Percentiles rank a stretch among this genome's conserved stretches.
Evolutionary conservation across 176 grass and related monocot genomes (phyloP).

Genomic region (Rhynchospora tenuis): DNA sequence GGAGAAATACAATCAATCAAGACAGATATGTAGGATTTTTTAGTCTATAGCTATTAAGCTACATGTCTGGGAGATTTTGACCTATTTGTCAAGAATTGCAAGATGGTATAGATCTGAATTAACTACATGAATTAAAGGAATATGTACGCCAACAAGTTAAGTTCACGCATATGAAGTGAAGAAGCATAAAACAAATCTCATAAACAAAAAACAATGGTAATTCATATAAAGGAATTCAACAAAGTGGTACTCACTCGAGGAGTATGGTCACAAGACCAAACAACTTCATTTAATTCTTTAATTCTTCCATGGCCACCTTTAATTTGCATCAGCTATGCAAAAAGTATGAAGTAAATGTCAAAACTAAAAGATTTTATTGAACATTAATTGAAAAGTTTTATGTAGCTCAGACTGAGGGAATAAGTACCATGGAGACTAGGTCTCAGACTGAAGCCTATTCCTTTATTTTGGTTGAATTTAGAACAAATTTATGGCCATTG

Average conservation of each 20-base stretch:
- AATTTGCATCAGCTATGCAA: slow-evolving; percentile 39
- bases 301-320: slow-evolving; percentile 39
- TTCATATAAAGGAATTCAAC: slow-evolving; percentile 2
- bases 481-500: not conserved
- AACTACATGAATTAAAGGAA: not conserved
- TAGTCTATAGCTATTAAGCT: not conserved
- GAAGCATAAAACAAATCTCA: not conserved
- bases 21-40: not conserved
- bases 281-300: slow-evolving; percentile 71
- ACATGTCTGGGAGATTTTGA: not conserved
- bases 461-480: not conserved
- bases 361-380: not conserved
- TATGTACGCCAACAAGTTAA: not conserved
- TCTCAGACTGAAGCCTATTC: not conserved
- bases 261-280: slow-evolving; percentile 57
- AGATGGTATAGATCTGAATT: not conserved
- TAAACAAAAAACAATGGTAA: not conserved
- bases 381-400: not conserved
- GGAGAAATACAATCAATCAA: not conserved
- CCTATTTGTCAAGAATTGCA: not conserved
- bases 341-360: not conserved
- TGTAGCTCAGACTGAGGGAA: not conserved
- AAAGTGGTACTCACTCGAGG: slow-evolving; percentile 55
- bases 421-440: not conserved
- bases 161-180: slow-evolving; percentile 5